Conservation (phyloP, 352 stramenopile genomes). For the Phytopythium oedochilum region DNA sequence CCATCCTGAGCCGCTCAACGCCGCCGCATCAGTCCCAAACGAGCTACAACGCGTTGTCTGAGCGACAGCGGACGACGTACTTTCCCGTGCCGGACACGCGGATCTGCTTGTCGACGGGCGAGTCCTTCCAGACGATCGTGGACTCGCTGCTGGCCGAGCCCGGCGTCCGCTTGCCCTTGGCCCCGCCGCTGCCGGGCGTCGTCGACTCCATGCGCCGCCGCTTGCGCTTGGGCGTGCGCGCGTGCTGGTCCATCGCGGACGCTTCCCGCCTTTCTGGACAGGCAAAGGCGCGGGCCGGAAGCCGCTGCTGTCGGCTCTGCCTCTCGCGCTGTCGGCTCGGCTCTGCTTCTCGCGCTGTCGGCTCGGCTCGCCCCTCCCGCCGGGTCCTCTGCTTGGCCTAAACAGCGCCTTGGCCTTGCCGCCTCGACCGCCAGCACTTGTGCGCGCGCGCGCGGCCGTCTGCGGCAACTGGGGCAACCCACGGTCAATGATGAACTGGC, state of each 20-base stretch:
- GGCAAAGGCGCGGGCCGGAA: too few relatives aligned
- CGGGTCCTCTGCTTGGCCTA: too few relatives aligned
- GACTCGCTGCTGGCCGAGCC: slow-evolving; percentile 17
- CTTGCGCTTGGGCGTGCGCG: slow-evolving; percentile 36
- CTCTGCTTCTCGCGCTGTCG: too few relatives aligned
- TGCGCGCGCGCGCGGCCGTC: neutral
- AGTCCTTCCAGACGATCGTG: slow-evolving; percentile 80
- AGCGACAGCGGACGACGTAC: slow-evolving; percentile 8
- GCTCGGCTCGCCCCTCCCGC: too few relatives aligned
- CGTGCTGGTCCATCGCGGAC: slow-evolving; percentile 13
- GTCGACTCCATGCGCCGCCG: slow-evolving; percentile 30
- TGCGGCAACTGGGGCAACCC: too few relatives aligned
- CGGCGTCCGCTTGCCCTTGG: slow-evolving; percentile 8
- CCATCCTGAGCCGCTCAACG: slow-evolving; percentile 18
- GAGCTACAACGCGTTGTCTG: neutral
- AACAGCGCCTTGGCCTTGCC: too few relatives aligned
- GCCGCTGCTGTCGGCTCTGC: too few relatives aligned
- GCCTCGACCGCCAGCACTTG: too few relatives aligned
- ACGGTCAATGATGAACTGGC: neutral
- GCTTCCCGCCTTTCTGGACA: neutral
- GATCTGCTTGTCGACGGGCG: slow-evolving; percentile 75
- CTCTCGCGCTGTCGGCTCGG: too few relatives aligned
- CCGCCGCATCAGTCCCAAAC: slow-evolving; percentile 1
- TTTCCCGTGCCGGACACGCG: slow-evolving; percentile 65
- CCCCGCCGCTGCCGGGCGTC: slow-evolving; percentile 14